Evolutionary conservation across 1,139 yeast genomes (phyloP).

Genomic region (Hansenula sp.): DNA sequence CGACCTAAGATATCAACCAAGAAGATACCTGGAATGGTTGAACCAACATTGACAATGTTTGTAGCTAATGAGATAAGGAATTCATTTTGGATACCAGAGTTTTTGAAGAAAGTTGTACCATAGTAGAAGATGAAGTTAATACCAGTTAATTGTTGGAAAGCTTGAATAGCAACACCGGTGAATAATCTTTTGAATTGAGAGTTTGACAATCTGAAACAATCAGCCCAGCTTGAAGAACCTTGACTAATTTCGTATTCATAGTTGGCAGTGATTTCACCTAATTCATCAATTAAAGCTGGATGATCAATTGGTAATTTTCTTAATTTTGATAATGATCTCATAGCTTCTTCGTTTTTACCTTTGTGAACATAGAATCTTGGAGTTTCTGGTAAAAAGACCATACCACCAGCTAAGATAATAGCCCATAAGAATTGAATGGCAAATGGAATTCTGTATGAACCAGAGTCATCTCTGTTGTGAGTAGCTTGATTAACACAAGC

Average conservation of each 20-base stretch:
- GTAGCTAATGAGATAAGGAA: slow-evolving; percentile 49
- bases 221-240: slow-evolving; percentile 33
- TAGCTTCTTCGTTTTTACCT: slow-evolving; percentile 41
- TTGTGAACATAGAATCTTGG: slow-evolving; percentile 59
- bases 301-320: slow-evolving; percentile 40
- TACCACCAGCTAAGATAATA: slow-evolving; percentile 46
- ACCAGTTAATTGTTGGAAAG: slow-evolving; percentile 72
- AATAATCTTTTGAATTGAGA: slow-evolving; percentile 31
- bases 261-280: slow-evolving; percentile 37
- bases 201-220: slow-evolving; percentile 27
- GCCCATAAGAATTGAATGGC: slow-evolving; percentile 55
- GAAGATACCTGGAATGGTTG: slow-evolving; percentile 60
- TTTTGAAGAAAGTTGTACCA: slow-evolving; percentile 60
- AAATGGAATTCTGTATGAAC: slow-evolving; percentile 62
- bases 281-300: slow-evolving; percentile 34
- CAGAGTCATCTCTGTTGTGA: slow-evolving; percentile 42
- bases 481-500: slow-evolving; percentile 67
- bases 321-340: slow-evolving; percentile 37
- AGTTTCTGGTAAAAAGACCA: slow-evolving; percentile 61
- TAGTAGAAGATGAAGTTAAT: slow-evolving; percentile 67
- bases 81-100: slow-evolving; percentile 43
- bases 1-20: slow-evolving; percentile 52
- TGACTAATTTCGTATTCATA: slow-evolving; percentile 36
- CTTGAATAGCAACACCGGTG: slow-evolving; percentile 41
- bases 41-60: slow-evolving; percentile 60